A percentile compares a stretch with the other conserved stretches of the same genome.
phyloP scores from a whole-genome alignment of 805 yeast genomes.

The Kodamaea kaohsiungensis region DNA sequence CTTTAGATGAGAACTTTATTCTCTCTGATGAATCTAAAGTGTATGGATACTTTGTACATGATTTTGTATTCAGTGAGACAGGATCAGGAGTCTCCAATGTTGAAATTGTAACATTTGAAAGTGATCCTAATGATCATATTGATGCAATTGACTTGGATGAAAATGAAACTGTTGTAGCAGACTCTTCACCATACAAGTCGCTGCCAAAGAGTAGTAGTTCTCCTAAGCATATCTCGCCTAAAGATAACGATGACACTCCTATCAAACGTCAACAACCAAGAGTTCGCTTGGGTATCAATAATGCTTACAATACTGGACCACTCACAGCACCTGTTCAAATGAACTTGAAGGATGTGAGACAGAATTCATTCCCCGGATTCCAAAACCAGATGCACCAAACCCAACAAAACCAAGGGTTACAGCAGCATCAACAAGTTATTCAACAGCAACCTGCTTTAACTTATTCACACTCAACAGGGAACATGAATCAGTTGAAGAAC shows the following conservation, averaged over 20 bases:
- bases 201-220: conserved; percentile 19
- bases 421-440: background rate
- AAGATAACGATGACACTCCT: conserved; percentile 14
- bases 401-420: conserved; percentile 2
- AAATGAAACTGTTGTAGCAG: conserved; percentile 42
- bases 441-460: conserved; percentile 11
- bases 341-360: conserved; percentile 7
- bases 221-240: background rate
- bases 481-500: conserved; percentile 12
- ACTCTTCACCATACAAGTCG: conserved; percentile 37
- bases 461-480: conserved; percentile 19
- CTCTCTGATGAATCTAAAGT: conserved; percentile 13
- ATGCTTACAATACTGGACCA: conserved; percentile 24
- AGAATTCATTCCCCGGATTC: conserved; percentile 2
- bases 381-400: background rate
- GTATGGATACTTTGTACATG: conserved; percentile 28
- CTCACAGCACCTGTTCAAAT: conserved; percentile 34
- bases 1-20: conserved; percentile 10
- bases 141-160: conserved; percentile 23
- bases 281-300: conserved; percentile 20
- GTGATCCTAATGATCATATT: conserved; percentile 4
- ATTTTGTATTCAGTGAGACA: conserved; percentile 16
- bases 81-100: conserved; percentile 11
- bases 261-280: conserved; percentile 15
- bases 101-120: conserved; percentile 14